These are phyloP conservation scores for Carex scoparia DNA, from an alignment of 176 grass and related monocot genomes.

Conservation along the genomic window DNA sequence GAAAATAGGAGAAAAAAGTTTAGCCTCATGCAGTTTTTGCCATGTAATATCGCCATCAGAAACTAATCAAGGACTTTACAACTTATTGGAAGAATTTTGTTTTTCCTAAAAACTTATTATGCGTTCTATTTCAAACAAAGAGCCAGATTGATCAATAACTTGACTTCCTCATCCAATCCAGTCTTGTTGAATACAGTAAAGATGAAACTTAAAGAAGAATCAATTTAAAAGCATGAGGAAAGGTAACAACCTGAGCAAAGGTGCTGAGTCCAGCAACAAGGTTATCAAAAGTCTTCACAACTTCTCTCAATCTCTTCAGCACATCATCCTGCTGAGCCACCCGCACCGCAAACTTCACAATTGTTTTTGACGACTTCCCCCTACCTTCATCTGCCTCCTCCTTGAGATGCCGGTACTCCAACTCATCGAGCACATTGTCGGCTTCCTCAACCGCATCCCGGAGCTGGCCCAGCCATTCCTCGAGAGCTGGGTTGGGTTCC, in stretches of 20 bases:
- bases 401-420: conserved; percentile 13
- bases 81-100: no score
- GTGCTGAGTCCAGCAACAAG: background rate
- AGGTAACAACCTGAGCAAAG: conserved; percentile 5
- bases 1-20: background rate
- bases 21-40: no score
- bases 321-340: background rate
- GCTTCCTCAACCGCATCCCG: background rate
- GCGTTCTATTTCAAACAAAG: background rate
- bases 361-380: no score
- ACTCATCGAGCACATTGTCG: conserved; percentile 25
- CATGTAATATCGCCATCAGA: no score
- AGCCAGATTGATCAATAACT: background rate
- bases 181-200: background rate
- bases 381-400: background rate
- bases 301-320: background rate
- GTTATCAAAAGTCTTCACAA: background rate
- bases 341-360: background rate
- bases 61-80: no score
- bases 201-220: background rate
- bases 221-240: background rate
- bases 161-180: background rate
- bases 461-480: conserved; percentile 18
- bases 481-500: background rate
- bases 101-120: background rate